Evolutionary conservation across 345 rosid species (phyloP).

Genomic region (Moricandia moricandioides): DNA sequence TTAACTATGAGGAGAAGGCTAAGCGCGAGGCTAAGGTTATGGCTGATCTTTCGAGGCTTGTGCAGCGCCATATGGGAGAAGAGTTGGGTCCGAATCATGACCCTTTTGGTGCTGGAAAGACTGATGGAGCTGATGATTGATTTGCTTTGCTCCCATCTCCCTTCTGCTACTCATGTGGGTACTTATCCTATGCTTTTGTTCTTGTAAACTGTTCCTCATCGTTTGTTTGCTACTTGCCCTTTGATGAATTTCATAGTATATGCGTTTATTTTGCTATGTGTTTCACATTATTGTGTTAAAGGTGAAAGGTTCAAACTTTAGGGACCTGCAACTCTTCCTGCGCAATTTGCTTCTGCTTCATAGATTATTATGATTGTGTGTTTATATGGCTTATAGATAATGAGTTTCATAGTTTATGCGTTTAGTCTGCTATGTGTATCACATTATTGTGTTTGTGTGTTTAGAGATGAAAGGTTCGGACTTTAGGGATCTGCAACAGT

Average conservation of each 20-base stretch:
- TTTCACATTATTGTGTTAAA: too few species aligned
- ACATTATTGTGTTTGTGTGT: slow-evolving; percentile 5
- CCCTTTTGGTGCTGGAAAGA: slow-evolving; percentile 74
- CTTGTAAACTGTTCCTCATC: slow-evolving; percentile 13
- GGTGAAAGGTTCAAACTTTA: too few species aligned
- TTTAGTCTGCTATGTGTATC: background rate
- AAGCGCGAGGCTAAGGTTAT: slow-evolving; percentile 97
- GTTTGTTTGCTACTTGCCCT: slow-evolving; percentile 7
- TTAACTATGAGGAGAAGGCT: slow-evolving; percentile 95
- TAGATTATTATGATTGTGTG: too few species aligned
- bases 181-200: slow-evolving; percentile 19
- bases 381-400: too few species aligned
- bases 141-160: background rate
- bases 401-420: background rate
- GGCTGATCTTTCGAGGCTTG: slow-evolving; percentile 91
- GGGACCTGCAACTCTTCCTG: too few species aligned
- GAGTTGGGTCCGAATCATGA: slow-evolving; percentile 93
- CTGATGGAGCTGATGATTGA: slow-evolving; percentile 76
- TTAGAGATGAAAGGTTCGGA: background rate
- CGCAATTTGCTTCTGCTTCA: too few species aligned
- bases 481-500: background rate
- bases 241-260: too few species aligned
- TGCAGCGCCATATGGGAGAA: slow-evolving; percentile 93
- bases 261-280: too few species aligned
- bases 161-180: background rate